These are phyloP conservation scores for Elongisporangium senticosum DNA, from an alignment of 352 stramenopile genomes.

Conservation along the genomic window DNA sequence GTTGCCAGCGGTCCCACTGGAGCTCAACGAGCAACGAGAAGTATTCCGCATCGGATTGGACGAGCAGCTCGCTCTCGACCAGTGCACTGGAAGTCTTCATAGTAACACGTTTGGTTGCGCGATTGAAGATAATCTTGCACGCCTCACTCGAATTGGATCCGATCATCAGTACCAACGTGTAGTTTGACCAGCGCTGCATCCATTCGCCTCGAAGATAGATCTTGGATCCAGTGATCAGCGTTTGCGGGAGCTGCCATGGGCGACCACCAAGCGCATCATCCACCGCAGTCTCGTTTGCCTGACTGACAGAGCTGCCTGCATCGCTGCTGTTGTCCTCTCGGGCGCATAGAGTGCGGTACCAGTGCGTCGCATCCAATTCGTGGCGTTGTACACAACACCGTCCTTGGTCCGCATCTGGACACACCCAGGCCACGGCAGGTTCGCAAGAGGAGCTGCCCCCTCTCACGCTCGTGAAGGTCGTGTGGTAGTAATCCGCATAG, in stretches of 20 bases:
- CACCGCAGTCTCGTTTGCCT: slow-evolving; percentile 1
- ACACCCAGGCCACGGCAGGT: slow-evolving; percentile 13
- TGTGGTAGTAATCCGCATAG: slow-evolving; percentile 1
- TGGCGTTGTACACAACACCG: slow-evolving; percentile 12
- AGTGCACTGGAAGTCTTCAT: not conserved
- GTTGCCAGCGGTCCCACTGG: slow-evolving; percentile 7
- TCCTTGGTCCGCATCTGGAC: slow-evolving; percentile 5
- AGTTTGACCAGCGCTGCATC: not conserved
- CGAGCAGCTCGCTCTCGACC: slow-evolving; percentile 1
- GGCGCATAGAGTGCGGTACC: slow-evolving; percentile 9
- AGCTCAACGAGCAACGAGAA: slow-evolving; percentile 12
- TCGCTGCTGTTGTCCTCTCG: not conserved
- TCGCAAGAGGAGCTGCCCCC: slow-evolving; percentile 6
- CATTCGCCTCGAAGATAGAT: slow-evolving; percentile 15
- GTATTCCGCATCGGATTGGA: slow-evolving; percentile 7
- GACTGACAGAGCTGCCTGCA: not conserved
- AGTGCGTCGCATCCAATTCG: not conserved
- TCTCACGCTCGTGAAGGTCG: not conserved
- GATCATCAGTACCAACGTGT: slow-evolving; percentile 2
- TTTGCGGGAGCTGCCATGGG: slow-evolving; percentile 1
- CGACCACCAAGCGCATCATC: not conserved
- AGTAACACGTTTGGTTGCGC: not conserved
- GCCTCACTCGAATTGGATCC: not conserved
- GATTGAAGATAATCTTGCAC: slow-evolving; percentile 8
- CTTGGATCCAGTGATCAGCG: slow-evolving; percentile 2